Evolutionary conservation across 2,329 filamentous ascomycete species (phyloP).

Genomic region (Amphichorda felina): DNA sequence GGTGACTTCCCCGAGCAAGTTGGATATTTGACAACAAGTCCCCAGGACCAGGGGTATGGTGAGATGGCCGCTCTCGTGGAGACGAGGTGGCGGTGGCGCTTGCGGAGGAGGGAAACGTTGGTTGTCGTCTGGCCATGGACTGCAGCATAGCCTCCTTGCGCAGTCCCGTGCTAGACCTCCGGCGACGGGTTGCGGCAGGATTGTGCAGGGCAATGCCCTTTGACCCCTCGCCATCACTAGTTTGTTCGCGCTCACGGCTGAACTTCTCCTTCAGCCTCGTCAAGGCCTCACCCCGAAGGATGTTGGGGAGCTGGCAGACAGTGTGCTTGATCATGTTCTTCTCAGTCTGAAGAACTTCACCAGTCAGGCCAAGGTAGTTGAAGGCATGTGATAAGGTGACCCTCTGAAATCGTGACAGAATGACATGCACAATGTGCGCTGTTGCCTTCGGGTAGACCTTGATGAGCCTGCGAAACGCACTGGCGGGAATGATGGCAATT

Average conservation of each 20-base stretch:
- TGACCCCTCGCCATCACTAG: conserved; percentile 62
- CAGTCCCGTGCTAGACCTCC: conserved; percentile 61
- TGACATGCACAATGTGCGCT: conserved; percentile 95
- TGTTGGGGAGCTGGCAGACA: conserved; percentile 81
- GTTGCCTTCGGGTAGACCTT: conserved; percentile 93
- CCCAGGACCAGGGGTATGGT: conserved; percentile 51
- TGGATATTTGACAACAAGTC: conserved; percentile 75
- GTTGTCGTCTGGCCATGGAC: conserved; percentile 37
- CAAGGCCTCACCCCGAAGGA: conserved; percentile 72
- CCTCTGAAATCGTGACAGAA: conserved; percentile 83
- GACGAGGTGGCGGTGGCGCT: background rate
- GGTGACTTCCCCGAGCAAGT: conserved; percentile 47
- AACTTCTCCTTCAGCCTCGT: conserved; percentile 90
- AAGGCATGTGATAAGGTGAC: conserved; percentile 93
- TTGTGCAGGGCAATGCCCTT: conserved; percentile 97
- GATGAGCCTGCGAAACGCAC: conserved; percentile 85
- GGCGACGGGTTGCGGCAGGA: conserved; percentile 48
- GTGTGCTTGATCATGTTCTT: conserved; percentile 91
- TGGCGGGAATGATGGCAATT: conserved; percentile 95
- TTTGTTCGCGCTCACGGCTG: conserved; percentile 67
- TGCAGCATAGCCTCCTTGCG: conserved; percentile 72
- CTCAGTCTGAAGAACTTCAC: conserved; percentile 85
- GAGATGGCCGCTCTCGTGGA: conserved; percentile 16
- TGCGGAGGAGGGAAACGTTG: background rate
- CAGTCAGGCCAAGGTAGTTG: conserved; percentile 83